A percentile compares a stretch with the other conserved stretches of the same genome.
These are phyloP conservation scores for Colletotrichum sansevieriae DNA, from an alignment of 2,329 filamentous ascomycete species.

Conservation along the genomic window DNA sequence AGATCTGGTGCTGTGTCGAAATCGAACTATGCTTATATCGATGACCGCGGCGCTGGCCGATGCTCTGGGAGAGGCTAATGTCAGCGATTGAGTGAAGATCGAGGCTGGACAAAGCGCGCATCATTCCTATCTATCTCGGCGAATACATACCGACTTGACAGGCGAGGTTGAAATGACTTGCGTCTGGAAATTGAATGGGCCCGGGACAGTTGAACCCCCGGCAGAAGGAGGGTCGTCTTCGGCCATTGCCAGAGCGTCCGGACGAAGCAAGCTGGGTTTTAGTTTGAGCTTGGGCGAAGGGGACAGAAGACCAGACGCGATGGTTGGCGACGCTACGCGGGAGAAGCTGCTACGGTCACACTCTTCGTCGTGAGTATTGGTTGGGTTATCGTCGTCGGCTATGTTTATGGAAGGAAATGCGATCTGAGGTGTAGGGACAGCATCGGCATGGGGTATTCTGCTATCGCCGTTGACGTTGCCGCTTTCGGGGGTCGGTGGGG, in stretches of 20 bases:
- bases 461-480: slow-evolving; percentile 26
- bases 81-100: slow-evolving; percentile 24
- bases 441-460: slow-evolving; percentile 34
- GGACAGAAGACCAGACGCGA: slow-evolving; percentile 36
- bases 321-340: slow-evolving; percentile 41
- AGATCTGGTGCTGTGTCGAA: slow-evolving; percentile 89
- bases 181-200: slow-evolving; percentile 96
- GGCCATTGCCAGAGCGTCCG: slow-evolving; percentile 52
- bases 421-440: slow-evolving; percentile 13
- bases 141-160: slow-evolving; percentile 77
- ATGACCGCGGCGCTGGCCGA: slow-evolving; percentile 93
- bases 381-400: slow-evolving; percentile 3
- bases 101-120: slow-evolving; percentile 15
- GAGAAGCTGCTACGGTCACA: background rate
- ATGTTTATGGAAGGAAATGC: slow-evolving; percentile 33
- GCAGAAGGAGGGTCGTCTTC: slow-evolving; percentile 46
- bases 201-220: slow-evolving; percentile 55
- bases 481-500: slow-evolving; percentile 65
- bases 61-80: slow-evolving; percentile 68
- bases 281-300: slow-evolving; percentile 12
- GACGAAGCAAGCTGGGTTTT: slow-evolving; percentile 42
- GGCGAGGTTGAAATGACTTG: slow-evolving; percentile 80
- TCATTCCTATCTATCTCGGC: slow-evolving; percentile 5
- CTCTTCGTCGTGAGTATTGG: slow-evolving; percentile 8
- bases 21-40: slow-evolving; percentile 98